Conservation (phyloP, 2,329 filamentous ascomycete species). For the Ophiostoma sp. region DNA sequence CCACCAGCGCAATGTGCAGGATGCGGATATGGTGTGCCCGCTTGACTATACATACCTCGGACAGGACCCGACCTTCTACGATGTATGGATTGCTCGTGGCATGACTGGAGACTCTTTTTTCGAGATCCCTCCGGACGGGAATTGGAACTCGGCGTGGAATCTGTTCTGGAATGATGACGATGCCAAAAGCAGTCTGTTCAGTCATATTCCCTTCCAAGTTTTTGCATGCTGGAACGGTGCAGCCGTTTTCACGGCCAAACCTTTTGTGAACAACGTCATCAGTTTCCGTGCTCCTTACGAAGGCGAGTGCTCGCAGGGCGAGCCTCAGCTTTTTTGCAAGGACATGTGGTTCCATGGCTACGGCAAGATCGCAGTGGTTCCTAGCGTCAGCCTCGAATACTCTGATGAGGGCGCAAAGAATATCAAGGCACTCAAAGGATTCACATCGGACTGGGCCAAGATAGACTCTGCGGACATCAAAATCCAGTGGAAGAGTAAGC, state of each 20-base stretch:
- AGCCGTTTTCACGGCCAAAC: constrained; percentile 43
- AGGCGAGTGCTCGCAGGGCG: constrained; percentile 50
- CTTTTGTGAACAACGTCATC: constrained; percentile 36
- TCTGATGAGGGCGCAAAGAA: constrained; percentile 40
- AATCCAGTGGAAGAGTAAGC: constrained; percentile 42
- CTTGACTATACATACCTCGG: constrained; percentile 52
- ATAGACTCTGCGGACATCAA: constrained; percentile 28
- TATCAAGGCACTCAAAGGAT: constrained; percentile 50
- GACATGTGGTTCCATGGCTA: constrained; percentile 50
- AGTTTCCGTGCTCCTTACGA: constrained; percentile 22
- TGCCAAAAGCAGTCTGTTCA: constrained; percentile 34
- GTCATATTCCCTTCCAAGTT: constrained; percentile 51
- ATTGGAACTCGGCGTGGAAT: constrained; percentile 46
- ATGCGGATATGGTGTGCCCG: constrained; percentile 52
- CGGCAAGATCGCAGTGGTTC: constrained; percentile 51
- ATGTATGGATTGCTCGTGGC: constrained; percentile 51
- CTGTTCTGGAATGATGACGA: constrained; percentile 49
- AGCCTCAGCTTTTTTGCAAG: constrained; percentile 53
- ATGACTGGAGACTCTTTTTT: constrained; percentile 53
- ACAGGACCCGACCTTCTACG: constrained; percentile 48
- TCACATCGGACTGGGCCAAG: constrained; percentile 37
- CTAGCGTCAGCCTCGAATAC: constrained; percentile 53
- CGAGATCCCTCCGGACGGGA: constrained; percentile 45
- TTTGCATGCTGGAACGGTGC: constrained; percentile 56
- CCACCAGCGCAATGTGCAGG: constrained; percentile 43